Conservation (phyloP, 108 stramenopile species). For the Craspedostauros australis region DNA sequence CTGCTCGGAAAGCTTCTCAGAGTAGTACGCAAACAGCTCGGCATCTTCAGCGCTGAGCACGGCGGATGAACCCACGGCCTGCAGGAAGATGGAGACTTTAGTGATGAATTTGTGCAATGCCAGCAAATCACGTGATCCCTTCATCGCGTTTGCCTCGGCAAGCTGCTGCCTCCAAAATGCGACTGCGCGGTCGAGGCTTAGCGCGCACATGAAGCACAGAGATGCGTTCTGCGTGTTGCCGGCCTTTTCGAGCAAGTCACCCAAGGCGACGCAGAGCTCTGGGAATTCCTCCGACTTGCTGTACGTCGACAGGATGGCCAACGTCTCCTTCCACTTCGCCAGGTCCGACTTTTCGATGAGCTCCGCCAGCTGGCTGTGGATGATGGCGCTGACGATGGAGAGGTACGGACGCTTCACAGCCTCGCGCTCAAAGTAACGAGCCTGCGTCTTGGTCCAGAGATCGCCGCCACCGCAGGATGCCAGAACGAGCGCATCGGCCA, state of each 20-base stretch:
- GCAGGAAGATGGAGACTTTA: conserved; percentile 82
- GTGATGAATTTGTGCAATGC: conserved; percentile 89
- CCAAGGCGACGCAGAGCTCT: conserved; percentile 80
- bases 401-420: conserved; percentile 69
- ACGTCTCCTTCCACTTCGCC: conserved; percentile 87
- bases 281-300: conserved; percentile 90
- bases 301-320: conserved; percentile 92
- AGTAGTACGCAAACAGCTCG: conserved; percentile 78
- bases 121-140: conserved; percentile 41
- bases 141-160: conserved; percentile 36
- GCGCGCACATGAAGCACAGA: conserved; percentile 93
- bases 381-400: conserved; percentile 81
- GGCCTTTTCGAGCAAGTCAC: conserved; percentile 74
- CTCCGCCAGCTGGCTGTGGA: conserved; percentile 63
- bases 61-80: conserved; percentile 49
- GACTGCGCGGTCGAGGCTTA: conserved; percentile 80
- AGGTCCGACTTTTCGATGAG: conserved; percentile 73
- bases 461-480: conserved; percentile 92
- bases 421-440: conserved; percentile 79
- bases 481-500: conserved; percentile 91
- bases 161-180: conserved; percentile 79
- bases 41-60: conserved; percentile 55
- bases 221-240: conserved; percentile 77
- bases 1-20: conserved; percentile 84
- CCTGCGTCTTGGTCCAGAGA: conserved; percentile 88